Evolutionary conservation across 306 rosid genomes (phyloP), one percentile per base, ranked within the genome.

Genomic region (Alnus rubra): DNA sequence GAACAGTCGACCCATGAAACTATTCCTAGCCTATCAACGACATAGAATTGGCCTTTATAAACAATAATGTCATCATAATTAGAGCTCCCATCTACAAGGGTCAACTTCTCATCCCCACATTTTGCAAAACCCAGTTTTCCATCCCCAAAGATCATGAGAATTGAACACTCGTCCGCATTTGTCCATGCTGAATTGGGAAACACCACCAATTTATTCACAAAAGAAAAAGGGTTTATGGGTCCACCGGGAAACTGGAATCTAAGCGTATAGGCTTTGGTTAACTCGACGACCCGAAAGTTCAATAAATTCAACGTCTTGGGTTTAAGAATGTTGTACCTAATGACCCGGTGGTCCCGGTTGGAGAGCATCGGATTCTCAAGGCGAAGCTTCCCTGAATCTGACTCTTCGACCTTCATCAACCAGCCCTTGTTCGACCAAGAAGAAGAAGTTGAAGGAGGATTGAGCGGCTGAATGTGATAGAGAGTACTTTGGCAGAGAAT

Each of bases 21-120:
- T 0, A 88, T 82, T 1, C 97, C 98, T 91, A 83, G 83, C 31
- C 71, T 75, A 67, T 92, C 94, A 13, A 91, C 89, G 6, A 87
- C 94, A 69, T 88, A 92, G 13, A 84, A 65, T 50, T 89, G 92
- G 6, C 87, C 88, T 56, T 82, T 86, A 14, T 67, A 84, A 49
- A 88, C 80, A 50, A 82, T 81, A 23, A 94, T 75, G 79, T 92
- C 98, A 75, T 90, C 89, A 56, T 79, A 89, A 83, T 80, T 78
- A 49, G 51, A 75, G 35, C 84, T 85, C 13, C 80, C 75, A 85
- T 81, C 52, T 55, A 94, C 74, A 4, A 78, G 80, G 0, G 67
- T 87, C 80, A 92, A 79, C 10, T 74, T 73, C 14, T 83, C 37
- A 14, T 84, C 93, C 0, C 87, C 94, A 35, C 9, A 72, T 68